Evolutionary conservation across 2,329 filamentous ascomycete species (phyloP).

Genomic region (Ascochyta rabiei): DNA sequence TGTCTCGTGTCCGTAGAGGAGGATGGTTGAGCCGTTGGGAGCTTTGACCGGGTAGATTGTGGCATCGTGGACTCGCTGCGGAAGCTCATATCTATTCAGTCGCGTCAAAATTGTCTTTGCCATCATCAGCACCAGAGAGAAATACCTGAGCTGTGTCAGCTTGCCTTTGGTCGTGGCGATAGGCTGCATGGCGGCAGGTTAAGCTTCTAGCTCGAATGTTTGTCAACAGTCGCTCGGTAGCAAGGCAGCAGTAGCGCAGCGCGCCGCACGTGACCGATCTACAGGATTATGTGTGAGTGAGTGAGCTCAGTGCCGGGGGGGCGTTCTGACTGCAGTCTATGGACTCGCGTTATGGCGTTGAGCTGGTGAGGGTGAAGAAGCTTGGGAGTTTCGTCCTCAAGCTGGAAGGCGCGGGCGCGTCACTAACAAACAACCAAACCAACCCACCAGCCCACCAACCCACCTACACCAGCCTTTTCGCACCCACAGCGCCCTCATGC

Average conservation of each 20-base stretch:
- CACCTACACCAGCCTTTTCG: slow-evolving; percentile 7
- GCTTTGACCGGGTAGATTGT: slow-evolving; percentile 64
- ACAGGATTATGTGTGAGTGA: background rate
- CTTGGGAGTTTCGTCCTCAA: slow-evolving; percentile 20
- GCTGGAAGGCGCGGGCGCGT: slow-evolving; percentile 31
- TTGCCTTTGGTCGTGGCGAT: slow-evolving; percentile 58
- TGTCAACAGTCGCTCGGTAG: background rate
- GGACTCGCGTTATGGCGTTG: background rate
- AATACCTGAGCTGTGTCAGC: slow-evolving; percentile 40
- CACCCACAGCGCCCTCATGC: slow-evolving; percentile 37
- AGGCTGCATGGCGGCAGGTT: slow-evolving; percentile 68
- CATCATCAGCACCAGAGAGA: background rate
- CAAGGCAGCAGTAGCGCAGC: background rate
- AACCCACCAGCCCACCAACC: background rate
- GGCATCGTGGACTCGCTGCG: slow-evolving; percentile 62
- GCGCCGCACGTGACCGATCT: background rate
- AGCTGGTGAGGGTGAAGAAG: slow-evolving; percentile 7
- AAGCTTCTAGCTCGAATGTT: background rate
- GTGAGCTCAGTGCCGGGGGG: background rate
- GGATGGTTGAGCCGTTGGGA: slow-evolving; percentile 66
- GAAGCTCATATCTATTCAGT: slow-evolving; percentile 62
- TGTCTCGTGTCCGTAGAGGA: slow-evolving; percentile 64
- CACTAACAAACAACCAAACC: slow-evolving; percentile 24
- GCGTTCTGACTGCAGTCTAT: background rate
- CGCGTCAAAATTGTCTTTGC: slow-evolving; percentile 4